phyloP scores from a whole-genome alignment of 768 basidiomycete genomes.

The Psilocybe cubensis region DNA sequence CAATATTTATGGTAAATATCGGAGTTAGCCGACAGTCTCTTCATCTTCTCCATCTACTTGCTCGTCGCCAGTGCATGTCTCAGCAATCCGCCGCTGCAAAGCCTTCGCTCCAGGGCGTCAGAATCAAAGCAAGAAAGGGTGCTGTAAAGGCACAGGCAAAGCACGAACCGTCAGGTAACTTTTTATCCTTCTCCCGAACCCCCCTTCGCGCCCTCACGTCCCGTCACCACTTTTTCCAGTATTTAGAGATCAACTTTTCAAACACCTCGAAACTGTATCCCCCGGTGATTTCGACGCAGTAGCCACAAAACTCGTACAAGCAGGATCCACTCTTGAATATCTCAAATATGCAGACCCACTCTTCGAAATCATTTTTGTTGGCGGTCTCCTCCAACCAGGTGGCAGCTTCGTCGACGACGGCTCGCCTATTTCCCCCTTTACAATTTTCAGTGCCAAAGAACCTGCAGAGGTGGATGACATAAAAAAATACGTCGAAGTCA shows the following conservation, averaged over 20 bases:
- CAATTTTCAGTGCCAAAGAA: constrained; percentile 80
- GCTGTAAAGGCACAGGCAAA: constrained; percentile 92
- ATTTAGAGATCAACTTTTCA: constrained; percentile 93
- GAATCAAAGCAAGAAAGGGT: constrained; percentile 92
- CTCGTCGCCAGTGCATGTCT: constrained; percentile 80
- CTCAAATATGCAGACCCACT: constrained; percentile 97
- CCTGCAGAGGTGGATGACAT: constrained; percentile 83
- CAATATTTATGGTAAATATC: constrained; percentile 21
- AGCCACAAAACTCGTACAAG: constrained; percentile 84
- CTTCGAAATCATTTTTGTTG: constrained; percentile 95
- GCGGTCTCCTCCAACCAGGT: constrained; percentile 95
- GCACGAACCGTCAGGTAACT: constrained; percentile 81
- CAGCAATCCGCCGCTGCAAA: constrained; percentile 81
- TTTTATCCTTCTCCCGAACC: constrained; percentile 2
- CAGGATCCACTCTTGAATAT: constrained; percentile 91
- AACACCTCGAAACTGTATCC: constrained; percentile 84
- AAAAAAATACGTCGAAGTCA: constrained; percentile 91
- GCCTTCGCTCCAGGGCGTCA: constrained; percentile 91
- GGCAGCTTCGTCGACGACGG: constrained; percentile 90
- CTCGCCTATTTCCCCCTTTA: constrained; percentile 86
- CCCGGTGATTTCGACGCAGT: constrained; percentile 83
- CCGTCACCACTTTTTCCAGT: constrained; percentile 51
- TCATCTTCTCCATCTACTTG: constrained; percentile 26
- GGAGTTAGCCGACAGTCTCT: constrained; percentile 26
- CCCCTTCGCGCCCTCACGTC: neutral